Evolutionary conservation across 2,329 filamentous ascomycete species (phyloP), one percentile per base, ranked within the genome.

Genomic region (Colletotrichum camelliae): DNA sequence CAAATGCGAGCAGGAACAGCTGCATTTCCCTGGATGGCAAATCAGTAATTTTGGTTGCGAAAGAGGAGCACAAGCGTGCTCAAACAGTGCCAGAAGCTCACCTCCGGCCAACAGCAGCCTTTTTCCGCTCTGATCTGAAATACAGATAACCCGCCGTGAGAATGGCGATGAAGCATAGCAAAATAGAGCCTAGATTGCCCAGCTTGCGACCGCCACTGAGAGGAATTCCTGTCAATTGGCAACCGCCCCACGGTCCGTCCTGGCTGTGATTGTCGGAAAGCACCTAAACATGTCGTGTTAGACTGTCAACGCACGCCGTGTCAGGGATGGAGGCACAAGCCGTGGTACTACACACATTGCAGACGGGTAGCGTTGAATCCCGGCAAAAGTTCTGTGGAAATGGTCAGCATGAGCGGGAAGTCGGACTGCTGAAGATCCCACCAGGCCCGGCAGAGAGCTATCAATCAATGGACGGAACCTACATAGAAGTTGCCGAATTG

Each of bases 21-120:
- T 99, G 97, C 91, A 99, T 98, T 86, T 99, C 97, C 85, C 97
- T 98, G 81, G 60, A 27, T 5, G 33, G 72, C 12, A 66, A 16
- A 70, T 77, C 58, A 62, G 77, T 72, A 15, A 80, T 48, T 48
- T 48, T 48, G 81, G 82, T 35, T 82, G 80, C 78, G n/a, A 27
- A 52, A 52, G 43, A 29, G 60, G 6, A 57, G 31, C 31, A 12
- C 29, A 37, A 61, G 35, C 61, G 61, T 39, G 21, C 65, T 29
- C 21, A 13, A 57, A 29, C 35, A 67, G 74, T 29, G 57, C 62
- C 27, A 55, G 24, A 62, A 35, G 69, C 89, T 77, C 87, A 97
- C 96, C 96, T 94, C 87, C 97, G 90, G 76, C 97, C 97, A 64
- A 99, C 97, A 72, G 97, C 97, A 72, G 97, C 97, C 84, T 94